Evolutionary conservation across 345 rosid genomes (phyloP).

Genomic region (Trapa incisa): DNA sequence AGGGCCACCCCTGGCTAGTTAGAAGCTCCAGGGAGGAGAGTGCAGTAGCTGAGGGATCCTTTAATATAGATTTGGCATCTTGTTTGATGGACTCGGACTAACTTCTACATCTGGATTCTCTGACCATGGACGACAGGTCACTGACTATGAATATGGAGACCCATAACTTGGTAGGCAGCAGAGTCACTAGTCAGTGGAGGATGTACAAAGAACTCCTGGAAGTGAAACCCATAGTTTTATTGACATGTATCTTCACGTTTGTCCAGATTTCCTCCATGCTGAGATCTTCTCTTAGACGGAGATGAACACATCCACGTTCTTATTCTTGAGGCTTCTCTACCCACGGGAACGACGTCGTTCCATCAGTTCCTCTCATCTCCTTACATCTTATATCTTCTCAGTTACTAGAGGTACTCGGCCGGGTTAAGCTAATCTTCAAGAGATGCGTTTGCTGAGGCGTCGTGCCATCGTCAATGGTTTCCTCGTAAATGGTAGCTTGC

Average conservation of each 20-base stretch:
- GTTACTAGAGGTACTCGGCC: neutral
- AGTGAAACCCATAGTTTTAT: neutral
- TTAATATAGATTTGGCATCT: neutral
- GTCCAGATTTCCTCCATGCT: neutral
- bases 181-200: neutral
- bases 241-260: neutral
- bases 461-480: slow-evolving; percentile 4
- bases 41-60: neutral
- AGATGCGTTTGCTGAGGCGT: slow-evolving; percentile 21
- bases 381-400: neutral
- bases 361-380: no score
- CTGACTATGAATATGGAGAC: neutral
- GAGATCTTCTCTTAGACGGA: neutral
- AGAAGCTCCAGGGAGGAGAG: neutral
- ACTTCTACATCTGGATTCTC: no score
- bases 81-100: no score
- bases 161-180: neutral
- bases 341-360: neutral
- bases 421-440: neutral
- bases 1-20: neutral
- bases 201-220: neutral
- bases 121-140: neutral
- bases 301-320: slow-evolving; percentile 1
- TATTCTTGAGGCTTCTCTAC: neutral
- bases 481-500: neutral